Percentiles rank a stretch among this genome's conserved stretches.
These are phyloP conservation scores for Spencermartinsiella ligniputridi DNA, from an alignment of 1,139 yeast genomes.

Conservation along the genomic window DNA sequence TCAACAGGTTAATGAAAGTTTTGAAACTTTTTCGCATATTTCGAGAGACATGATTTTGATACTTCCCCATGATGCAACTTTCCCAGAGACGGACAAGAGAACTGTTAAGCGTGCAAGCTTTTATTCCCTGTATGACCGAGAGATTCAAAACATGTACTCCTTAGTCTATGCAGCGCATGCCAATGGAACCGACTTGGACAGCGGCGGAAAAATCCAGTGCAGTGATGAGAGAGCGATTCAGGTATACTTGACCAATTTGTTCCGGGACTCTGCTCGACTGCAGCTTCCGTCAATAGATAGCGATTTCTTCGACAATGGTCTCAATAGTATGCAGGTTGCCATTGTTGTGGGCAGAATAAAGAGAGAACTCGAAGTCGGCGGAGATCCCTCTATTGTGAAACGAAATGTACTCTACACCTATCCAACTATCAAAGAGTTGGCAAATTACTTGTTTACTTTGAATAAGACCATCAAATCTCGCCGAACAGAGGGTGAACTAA, in stretches of 20 bases:
- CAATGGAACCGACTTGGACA: not conserved
- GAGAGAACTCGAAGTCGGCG: not conserved
- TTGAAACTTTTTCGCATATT: conserved; percentile 1
- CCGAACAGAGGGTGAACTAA: not conserved
- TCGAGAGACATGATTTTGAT: conserved; percentile 2
- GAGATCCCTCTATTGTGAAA: not conserved
- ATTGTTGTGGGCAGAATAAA: not conserved
- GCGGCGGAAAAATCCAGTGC: not conserved
- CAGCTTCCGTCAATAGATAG: not conserved
- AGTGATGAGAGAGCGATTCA: not conserved
- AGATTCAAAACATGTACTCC: conserved; percentile 1
- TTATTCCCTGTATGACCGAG: not conserved
- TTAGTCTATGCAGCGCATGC: not conserved
- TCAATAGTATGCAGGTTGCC: conserved; percentile 1
- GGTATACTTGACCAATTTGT: not conserved
- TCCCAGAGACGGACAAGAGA: conserved; percentile 1
- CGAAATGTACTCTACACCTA: not conserved
- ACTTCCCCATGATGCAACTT: not conserved
- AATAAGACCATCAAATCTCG: not conserved
- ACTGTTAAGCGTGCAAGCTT: conserved; percentile 1
- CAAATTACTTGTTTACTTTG: not conserved
- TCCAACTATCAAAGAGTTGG: not conserved
- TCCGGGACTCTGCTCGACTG: conserved; percentile 1
- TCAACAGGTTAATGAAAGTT: not conserved
- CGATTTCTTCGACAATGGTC: conserved; percentile 2